Evolutionary conservation across 345 rosid species (phyloP).

Genomic region (Citrus sp.): DNA sequence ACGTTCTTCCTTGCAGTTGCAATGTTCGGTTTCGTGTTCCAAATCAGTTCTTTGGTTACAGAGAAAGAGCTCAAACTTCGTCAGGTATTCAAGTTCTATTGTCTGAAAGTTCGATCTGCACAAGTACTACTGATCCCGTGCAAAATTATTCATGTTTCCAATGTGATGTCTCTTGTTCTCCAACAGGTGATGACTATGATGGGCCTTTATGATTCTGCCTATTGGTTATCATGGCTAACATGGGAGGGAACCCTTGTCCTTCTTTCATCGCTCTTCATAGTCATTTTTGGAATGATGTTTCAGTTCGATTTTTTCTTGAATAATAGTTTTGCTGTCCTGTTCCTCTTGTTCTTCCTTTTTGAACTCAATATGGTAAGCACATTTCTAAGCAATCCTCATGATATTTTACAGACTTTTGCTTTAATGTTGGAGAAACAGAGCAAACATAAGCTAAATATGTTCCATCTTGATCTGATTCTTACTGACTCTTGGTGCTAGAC

Average conservation of each 20-base stretch:
- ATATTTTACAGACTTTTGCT: background rate
- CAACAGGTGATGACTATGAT: conserved; percentile 80
- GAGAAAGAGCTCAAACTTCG: conserved; percentile 99
- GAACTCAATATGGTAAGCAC: conserved; percentile 75
- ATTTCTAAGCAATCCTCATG: background rate
- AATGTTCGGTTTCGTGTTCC: conserved; percentile 88
- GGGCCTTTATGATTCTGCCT: conserved; percentile 89
- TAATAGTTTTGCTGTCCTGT: conserved; percentile 68
- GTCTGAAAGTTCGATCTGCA: background rate
- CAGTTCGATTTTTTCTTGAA: conserved; percentile 88
- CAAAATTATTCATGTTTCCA: background rate
- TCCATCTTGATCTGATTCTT: conserved; percentile 10
- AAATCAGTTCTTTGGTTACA: conserved; percentile 63
- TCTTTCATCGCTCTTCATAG: conserved; percentile 66
- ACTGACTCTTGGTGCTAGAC: conserved; percentile 42
- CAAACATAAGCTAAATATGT: background rate
- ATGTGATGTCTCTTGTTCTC: conserved; percentile 6
- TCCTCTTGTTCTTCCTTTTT: conserved; percentile 80
- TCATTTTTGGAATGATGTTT: conserved; percentile 93
- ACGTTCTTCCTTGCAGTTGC: conserved; percentile 86
- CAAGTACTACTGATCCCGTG: background rate
- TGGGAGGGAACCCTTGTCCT: conserved; percentile 74
- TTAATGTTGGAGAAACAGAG: conserved; percentile 1
- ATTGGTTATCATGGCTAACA: conserved; percentile 85
- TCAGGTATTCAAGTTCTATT: conserved; percentile 46